These are phyloP conservation scores for Aurifilum marmelostoma DNA, from an alignment of 2,329 filamentous ascomycete genomes.

Conservation along the genomic window DNA sequence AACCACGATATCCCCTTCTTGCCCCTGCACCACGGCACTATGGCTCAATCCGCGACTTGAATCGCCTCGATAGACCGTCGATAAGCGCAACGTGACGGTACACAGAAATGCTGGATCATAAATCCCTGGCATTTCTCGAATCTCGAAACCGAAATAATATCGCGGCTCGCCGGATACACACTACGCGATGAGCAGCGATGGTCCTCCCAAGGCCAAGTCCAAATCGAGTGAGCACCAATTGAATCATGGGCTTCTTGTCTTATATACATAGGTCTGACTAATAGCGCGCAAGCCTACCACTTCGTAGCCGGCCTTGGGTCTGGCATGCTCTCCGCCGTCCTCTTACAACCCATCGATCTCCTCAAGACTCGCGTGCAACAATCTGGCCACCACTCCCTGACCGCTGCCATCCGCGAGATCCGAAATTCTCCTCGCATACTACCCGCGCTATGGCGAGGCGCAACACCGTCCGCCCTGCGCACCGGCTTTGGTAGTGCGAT, in stretches of 20 bases:
- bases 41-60: constrained; percentile 21
- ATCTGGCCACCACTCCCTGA: constrained; percentile 71
- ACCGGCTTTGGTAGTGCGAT: constrained; percentile 92
- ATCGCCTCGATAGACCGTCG: not conserved
- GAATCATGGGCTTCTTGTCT: not conserved
- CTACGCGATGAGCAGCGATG: constrained; percentile 40
- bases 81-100: not conserved
- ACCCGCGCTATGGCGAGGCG: constrained; percentile 85
- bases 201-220: constrained; percentile 37
- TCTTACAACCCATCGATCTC: constrained; percentile 93
- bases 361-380: constrained; percentile 97
- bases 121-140: constrained; percentile 3
- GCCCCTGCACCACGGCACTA: not conserved
- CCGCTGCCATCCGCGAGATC: constrained; percentile 70
- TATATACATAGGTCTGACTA: constrained; percentile 10
- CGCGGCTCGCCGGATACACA: constrained; percentile 19
- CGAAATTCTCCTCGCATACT: constrained; percentile 65
- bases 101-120: constrained; percentile 24
- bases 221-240: constrained; percentile 38
- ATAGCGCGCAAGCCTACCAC: constrained; percentile 68
- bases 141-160: constrained; percentile 10
- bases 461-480: constrained; percentile 86
- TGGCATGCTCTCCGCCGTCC: constrained; percentile 82
- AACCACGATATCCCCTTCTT: not conserved
- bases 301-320: constrained; percentile 87